Evolutionary conservation across 805 yeast genomes (phyloP).

Genomic region (Saccharomycopsis malanga): DNA sequence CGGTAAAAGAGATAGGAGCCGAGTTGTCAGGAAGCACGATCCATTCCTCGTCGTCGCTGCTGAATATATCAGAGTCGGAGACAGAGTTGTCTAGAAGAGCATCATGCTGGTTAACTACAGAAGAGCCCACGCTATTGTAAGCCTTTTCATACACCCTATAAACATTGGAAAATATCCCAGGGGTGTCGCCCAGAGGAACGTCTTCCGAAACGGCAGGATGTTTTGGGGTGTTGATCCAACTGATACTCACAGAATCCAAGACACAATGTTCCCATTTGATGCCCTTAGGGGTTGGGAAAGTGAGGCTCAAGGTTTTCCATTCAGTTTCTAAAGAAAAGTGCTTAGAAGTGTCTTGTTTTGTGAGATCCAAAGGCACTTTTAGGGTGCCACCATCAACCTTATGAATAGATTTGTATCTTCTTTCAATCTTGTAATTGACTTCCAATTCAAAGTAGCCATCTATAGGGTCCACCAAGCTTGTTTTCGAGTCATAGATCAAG

Average conservation of each 20-base stretch:
- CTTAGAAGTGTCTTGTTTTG: conserved; percentile 5
- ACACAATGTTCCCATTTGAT: conserved; percentile 25
- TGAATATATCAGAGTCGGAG: not conserved
- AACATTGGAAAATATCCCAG: conserved; percentile 13
- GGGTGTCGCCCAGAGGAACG: no score
- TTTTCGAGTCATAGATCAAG: not conserved
- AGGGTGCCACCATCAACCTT: conserved; percentile 30
- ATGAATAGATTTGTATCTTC: conserved; percentile 27
- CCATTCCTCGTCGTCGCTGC: conserved; percentile 24
- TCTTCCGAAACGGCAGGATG: conserved; percentile 2
- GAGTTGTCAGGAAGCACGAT: conserved; percentile 24
- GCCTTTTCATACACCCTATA: conserved; percentile 8
- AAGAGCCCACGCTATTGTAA: not conserved
- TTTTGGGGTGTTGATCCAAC: conserved; percentile 20
- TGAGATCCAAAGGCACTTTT: conserved; percentile 28
- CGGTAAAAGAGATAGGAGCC: conserved; percentile 17
- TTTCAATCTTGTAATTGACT: conserved; percentile 30
- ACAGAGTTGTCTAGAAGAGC: not conserved
- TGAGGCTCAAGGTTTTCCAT: conserved; percentile 24
- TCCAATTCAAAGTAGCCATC: conserved; percentile 29
- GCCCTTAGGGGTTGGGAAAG: conserved; percentile 23
- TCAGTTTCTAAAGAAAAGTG: conserved; percentile 8
- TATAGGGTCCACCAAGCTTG: not conserved
- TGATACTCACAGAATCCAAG: conserved; percentile 22
- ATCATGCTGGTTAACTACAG: not conserved